Percentiles rank a stretch among this genome's conserved stretches.
Evolutionary conservation across 805 yeast species (phyloP).

Genomic region (Ogataea minuta): DNA sequence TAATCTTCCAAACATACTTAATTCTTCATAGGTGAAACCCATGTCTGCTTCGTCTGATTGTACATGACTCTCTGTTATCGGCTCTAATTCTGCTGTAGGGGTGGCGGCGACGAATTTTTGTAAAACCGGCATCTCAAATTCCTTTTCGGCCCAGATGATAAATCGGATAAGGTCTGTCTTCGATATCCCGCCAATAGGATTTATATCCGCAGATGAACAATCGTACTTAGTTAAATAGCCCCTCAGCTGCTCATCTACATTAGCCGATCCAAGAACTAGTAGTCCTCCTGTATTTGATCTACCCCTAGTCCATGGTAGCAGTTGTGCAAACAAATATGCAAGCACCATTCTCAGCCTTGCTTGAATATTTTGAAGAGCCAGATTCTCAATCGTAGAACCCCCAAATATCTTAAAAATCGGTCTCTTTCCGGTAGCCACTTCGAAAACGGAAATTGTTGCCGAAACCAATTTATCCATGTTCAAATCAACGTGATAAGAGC

Average conservation of each 20-base stretch:
- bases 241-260: constrained; percentile 93
- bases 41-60: constrained; percentile 96
- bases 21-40: constrained; percentile 97
- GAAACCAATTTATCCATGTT: constrained; percentile 85
- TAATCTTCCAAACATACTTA: constrained; percentile 84
- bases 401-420: constrained; percentile 93
- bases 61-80: constrained; percentile 86
- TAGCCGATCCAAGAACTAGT: constrained; percentile 91
- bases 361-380: constrained; percentile 95
- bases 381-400: constrained; percentile 85
- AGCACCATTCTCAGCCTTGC: constrained; percentile 95
- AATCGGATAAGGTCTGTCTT: constrained; percentile 88
- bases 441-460: constrained; percentile 73
- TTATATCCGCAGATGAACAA: constrained; percentile 94
- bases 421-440: constrained; percentile 83
- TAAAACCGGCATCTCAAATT: constrained; percentile 75
- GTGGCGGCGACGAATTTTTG: constrained; percentile 81
- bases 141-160: constrained; percentile 70
- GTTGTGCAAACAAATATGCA: constrained; percentile 88
- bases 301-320: constrained; percentile 92
- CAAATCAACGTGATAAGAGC: constrained; percentile 86
- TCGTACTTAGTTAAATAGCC: constrained; percentile 97
- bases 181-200: constrained; percentile 98
- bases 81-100: constrained; percentile 98
- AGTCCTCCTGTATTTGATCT: constrained; percentile 69